Conservation (phyloP, 208 protist species). For the Leptomonas pyrrhocoris region DNA sequence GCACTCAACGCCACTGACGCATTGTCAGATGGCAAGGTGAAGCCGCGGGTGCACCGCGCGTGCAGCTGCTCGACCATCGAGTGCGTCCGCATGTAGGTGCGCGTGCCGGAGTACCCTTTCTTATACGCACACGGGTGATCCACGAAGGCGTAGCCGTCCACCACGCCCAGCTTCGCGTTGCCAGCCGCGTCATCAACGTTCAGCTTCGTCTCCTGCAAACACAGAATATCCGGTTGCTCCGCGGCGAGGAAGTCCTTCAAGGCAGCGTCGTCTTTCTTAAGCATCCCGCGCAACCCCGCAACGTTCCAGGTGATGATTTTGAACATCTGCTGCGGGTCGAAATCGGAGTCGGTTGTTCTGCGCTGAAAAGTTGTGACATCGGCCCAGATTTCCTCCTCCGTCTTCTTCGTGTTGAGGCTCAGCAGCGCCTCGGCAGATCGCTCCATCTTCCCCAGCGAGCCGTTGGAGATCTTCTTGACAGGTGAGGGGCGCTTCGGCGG, state of each 20-base stretch:
- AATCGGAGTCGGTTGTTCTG: conserved; percentile 51
- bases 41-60: conserved; percentile 37
- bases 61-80: conserved; percentile 25
- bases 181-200: conserved; percentile 56
- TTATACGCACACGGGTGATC: conserved; percentile 78
- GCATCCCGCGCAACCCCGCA: conserved; percentile 87
- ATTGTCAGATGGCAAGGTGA: conserved; percentile 22
- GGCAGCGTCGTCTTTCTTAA: conserved; percentile 65
- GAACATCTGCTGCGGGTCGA: conserved; percentile 59
- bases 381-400: conserved; percentile 63
- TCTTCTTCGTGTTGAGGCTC: conserved; percentile 49
- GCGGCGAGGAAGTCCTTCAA: conserved; percentile 53
- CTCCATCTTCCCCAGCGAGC: conserved; percentile 23
- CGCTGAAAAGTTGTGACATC: conserved; percentile 68
- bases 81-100: conserved; percentile 65
- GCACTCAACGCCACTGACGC: neutral
- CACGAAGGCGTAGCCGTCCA: conserved; percentile 77
- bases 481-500: conserved; percentile 1
- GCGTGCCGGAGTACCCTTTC: conserved; percentile 91
- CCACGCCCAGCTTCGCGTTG: conserved; percentile 57
- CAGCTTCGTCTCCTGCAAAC: conserved; percentile 95
- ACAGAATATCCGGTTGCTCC: conserved; percentile 87
- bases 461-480: conserved; percentile 39
- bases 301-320: conserved; percentile 95
- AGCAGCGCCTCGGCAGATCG: conserved; percentile 41